Base-by-base conservation (phyloP, 2,329 filamentous ascomycete species). In the Aspergillus spinulosporus region DNA sequence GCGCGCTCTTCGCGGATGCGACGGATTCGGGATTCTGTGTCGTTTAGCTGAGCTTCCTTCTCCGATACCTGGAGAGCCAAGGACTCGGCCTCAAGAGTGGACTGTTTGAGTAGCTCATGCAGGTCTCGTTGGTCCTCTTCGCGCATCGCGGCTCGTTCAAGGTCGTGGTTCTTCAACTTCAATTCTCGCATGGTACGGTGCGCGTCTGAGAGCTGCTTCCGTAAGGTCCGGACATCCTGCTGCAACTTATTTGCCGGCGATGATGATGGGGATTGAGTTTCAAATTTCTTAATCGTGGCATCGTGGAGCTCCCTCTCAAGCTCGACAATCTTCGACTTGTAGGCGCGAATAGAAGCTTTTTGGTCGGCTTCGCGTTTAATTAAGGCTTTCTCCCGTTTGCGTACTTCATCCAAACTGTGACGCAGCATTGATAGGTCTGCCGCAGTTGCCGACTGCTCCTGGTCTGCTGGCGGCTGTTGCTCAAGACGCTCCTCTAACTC, bases 21-120 rank as follows among this genome's bases (percentile, higher is more conserved):
- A 56, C 89, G 85, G 15, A 95, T 80, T 63, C 92, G 90, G 11
- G 62, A 62, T 62, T 75, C 77, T 46, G 78, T 62, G 55, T 77
- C 73, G 40, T 83, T 82, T 48, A 92, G 83, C 11, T 84, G 81
- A 54, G 84, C 79, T 54, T 90, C 86, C 59, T 88, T 86, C 66
- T 89, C 84, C 4, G 82, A 79, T 29, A 94, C 80, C 66, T 89
- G 86, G 56, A 89, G 80, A 63, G 90, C 86, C n/a, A 94, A 79
- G 34, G 86, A 82, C 69, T 90, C 84, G 43, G 80, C 74, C 64
- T 82, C 80, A 1, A 77, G 71, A 4, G 76, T 72, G 5, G 76
- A 75, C 11, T 77, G 75, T 62, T 79, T 76, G 14, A 80, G 70
- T 1, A 81, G 60, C 45, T 78, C 75, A 49, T 78, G 76, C 32